phyloP scores from a whole-genome alignment of 2,329 filamentous ascomycete species.

The Cordyceps fumosorosea region DNA sequence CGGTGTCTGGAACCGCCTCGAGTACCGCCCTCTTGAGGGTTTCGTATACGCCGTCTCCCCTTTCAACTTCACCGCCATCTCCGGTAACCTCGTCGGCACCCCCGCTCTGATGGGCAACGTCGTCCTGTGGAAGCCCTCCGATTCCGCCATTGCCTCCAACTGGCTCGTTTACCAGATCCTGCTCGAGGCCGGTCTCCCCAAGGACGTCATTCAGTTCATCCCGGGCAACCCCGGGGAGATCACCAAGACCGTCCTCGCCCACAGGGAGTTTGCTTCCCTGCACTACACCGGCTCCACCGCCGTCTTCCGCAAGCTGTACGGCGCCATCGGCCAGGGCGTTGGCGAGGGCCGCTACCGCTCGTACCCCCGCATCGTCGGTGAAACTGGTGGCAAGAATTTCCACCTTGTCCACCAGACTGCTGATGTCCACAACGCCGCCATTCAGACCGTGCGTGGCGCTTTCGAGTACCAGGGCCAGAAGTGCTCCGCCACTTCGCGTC shows the following conservation, averaged over 20 bases:
- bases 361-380: constrained; percentile 84
- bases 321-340: constrained; percentile 74
- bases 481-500: constrained; percentile 76
- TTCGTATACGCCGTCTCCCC: constrained; percentile 93
- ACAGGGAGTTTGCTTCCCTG: constrained; percentile 79
- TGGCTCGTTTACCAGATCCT: constrained; percentile 88
- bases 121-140: constrained; percentile 94
- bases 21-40: constrained; percentile 84
- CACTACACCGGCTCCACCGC: constrained; percentile 92
- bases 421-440: constrained; percentile 69
- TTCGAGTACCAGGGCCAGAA: constrained; percentile 93
- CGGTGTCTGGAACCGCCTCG: constrained; percentile 86
- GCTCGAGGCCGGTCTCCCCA: constrained; percentile 81
- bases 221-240: constrained; percentile 82
- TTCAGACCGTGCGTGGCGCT: constrained; percentile 77
- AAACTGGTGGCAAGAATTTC: constrained; percentile 93
- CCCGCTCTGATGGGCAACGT: constrained; percentile 91
- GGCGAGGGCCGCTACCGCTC: constrained; percentile 74
- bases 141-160: constrained; percentile 81
- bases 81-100: constrained; percentile 74
- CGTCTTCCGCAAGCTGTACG: constrained; percentile 85
- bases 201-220: constrained; percentile 87
- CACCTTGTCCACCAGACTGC: constrained; percentile 74
- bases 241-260: constrained; percentile 68
- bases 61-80: constrained; percentile 97